A percentile compares a stretch with the other conserved stretches of the same genome.
Evolutionary conservation across 2,329 filamentous ascomycete genomes (phyloP).

Genomic region (Clonostachys solani): DNA sequence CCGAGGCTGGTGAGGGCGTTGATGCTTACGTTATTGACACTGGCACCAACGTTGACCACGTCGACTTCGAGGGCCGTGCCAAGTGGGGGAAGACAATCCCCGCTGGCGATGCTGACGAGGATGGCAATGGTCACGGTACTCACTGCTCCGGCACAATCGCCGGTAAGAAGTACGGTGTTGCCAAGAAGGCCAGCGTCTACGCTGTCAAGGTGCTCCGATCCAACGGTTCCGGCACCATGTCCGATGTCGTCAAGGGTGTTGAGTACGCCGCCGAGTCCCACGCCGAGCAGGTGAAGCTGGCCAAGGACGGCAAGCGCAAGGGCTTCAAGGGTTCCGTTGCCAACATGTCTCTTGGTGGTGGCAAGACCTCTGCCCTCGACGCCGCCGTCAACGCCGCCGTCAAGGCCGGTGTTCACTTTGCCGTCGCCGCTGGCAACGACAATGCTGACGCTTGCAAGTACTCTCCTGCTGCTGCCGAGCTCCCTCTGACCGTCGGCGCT

Average conservation of each 20-base stretch:
- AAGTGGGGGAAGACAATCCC: slow-evolving; percentile 98
- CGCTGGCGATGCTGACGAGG: slow-evolving; percentile 73
- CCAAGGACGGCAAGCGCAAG: slow-evolving; percentile 87
- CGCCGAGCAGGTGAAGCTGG: slow-evolving; percentile 66
- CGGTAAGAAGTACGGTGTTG: slow-evolving; percentile 98
- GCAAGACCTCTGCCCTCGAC: slow-evolving; percentile 91
- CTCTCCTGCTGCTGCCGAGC: slow-evolving; percentile 87
- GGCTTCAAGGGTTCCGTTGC: slow-evolving; percentile 98
- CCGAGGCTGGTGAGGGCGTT: slow-evolving; percentile 90
- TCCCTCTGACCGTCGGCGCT: slow-evolving; percentile 93
- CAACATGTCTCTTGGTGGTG: slow-evolving; percentile 99
- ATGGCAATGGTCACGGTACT: slow-evolving; percentile 97
- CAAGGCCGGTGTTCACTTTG: slow-evolving; percentile 89
- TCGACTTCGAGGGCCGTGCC: slow-evolving; percentile 95
- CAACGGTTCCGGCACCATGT: slow-evolving; percentile 97
- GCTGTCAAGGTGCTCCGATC: slow-evolving; percentile 98
- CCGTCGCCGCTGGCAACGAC: slow-evolving; percentile 97
- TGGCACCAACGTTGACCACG: slow-evolving; percentile 88
- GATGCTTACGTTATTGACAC: slow-evolving; percentile 99
- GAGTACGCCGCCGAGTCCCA: slow-evolving; percentile 88
- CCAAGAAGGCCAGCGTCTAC: slow-evolving; percentile 96
- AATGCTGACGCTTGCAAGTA: slow-evolving; percentile 99
- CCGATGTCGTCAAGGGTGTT: slow-evolving; percentile 96
- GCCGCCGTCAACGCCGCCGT: slow-evolving; percentile 92
- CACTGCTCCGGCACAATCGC: slow-evolving; percentile 98